These are phyloP conservation scores for Fraxinus dipetala DNA, from an alignment of 305 asterid species.

Conservation along the genomic window DNA sequence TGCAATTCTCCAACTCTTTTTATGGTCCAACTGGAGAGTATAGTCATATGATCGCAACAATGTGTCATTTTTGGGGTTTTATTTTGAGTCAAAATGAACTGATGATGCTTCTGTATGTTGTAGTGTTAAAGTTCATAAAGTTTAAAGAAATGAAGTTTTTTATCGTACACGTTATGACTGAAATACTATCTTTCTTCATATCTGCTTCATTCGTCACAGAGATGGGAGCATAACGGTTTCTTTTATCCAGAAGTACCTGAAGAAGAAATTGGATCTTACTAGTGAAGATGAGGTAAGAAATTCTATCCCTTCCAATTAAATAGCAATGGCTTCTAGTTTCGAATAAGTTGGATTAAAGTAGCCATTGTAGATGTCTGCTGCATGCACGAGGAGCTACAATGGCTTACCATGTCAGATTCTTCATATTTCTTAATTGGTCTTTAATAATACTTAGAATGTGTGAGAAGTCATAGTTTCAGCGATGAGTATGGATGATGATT, in stretches of 20 bases:
- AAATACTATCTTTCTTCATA: constrained; percentile 11
- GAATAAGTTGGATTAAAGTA: background rate
- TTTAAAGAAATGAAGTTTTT: background rate
- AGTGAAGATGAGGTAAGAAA: constrained; percentile 75
- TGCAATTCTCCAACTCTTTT: background rate
- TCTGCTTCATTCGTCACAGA: constrained; percentile 43
- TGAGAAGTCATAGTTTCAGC: background rate
- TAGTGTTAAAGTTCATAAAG: background rate
- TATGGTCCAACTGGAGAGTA: constrained; percentile 10
- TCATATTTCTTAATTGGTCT: background rate
- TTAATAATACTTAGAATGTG: background rate
- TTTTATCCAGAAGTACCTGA: constrained; percentile 72
- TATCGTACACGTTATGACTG: background rate
- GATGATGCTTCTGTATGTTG: constrained; percentile 1
- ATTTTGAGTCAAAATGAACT: background rate
- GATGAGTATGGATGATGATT: background rate
- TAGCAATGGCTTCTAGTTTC: background rate
- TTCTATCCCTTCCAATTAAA: constrained; percentile 13
- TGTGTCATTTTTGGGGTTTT: background rate
- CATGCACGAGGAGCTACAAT: background rate
- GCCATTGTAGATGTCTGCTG: background rate
- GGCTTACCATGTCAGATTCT: background rate
- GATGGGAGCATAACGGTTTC: constrained; percentile 78
- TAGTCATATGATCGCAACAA: background rate
- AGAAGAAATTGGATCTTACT: constrained; percentile 67